Conservation (phyloP, 2,329 filamentous ascomycete species). For the Phyllosticta citriasiana region DNA sequence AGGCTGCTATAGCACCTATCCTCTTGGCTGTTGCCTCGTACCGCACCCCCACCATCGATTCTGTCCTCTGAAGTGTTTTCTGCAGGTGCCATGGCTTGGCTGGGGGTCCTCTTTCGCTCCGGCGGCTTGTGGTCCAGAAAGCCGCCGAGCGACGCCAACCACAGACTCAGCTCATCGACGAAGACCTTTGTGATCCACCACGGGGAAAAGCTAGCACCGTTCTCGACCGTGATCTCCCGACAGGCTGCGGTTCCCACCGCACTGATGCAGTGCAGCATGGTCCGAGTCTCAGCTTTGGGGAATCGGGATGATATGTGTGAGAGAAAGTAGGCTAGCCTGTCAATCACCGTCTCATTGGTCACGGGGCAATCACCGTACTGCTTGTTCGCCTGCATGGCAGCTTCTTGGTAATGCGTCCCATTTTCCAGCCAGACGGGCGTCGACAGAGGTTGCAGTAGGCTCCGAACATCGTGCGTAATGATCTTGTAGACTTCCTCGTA, state of each 20-base stretch:
- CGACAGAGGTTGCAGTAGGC: conserved; percentile 58
- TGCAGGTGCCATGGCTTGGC: conserved; percentile 19
- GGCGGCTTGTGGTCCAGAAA: conserved; percentile 53
- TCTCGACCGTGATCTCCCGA: conserved; percentile 69
- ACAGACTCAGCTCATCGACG: conserved; percentile 87
- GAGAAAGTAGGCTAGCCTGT: conserved; percentile 68
- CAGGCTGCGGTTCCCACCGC: conserved; percentile 66
- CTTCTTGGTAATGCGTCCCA: conserved; percentile 34
- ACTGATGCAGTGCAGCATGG: conserved; percentile 68
- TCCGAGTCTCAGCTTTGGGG: conserved; percentile 60
- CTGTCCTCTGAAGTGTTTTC: conserved; percentile 21
- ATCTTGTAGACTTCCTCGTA: conserved; percentile 48
- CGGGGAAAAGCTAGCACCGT: conserved; percentile 72
- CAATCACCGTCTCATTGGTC: conserved; percentile 50
- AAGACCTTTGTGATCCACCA: conserved; percentile 97
- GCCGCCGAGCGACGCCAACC: conserved; percentile 80
- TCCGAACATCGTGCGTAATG: conserved; percentile 52
- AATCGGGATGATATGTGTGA: conserved; percentile 60
- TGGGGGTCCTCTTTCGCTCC: conserved; percentile 20
- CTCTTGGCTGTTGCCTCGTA: conserved; percentile 21
- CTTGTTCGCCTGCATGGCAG: conserved; percentile 10
- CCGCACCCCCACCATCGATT: conserved; percentile 25
- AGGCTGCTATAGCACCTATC: conserved; percentile 30
- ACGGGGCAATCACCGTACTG: conserved; percentile 8
- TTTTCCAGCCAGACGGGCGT: conserved; percentile 56